Evolutionary conservation across 129 eudicot genomes (phyloP).

Genomic region (Flaveria robusta): DNA sequence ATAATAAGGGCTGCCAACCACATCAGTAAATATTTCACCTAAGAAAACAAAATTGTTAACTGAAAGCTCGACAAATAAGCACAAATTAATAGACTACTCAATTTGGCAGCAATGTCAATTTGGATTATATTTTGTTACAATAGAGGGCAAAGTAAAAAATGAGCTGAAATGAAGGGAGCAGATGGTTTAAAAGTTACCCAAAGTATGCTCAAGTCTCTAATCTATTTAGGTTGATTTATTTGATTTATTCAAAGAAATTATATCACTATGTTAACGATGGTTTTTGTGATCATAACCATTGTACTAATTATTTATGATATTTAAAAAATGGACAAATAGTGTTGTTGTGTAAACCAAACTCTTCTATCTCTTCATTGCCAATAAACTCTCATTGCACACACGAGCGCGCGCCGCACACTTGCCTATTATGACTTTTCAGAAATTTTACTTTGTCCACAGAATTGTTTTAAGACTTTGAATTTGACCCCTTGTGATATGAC

Average conservation of each 20-base stretch:
- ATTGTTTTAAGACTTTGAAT: no score
- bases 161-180: not conserved
- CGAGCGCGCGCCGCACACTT: not conserved
- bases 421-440: not conserved
- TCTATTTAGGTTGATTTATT: not conserved
- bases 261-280: not conserved
- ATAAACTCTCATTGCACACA: not conserved
- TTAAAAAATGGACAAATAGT: not conserved
- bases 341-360: not conserved
- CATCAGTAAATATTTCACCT: conserved; percentile 78
- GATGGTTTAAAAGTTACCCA: not conserved
- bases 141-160: not conserved
- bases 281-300: not conserved
- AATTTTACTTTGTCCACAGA: not conserved
- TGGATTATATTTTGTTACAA: not conserved
- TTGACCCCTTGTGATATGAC: not conserved
- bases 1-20: conserved; percentile 97
- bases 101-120: not conserved
- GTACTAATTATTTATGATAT: not conserved
- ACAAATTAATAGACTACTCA: conserved; percentile 8
- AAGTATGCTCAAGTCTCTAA: not conserved
- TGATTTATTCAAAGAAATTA: not conserved
- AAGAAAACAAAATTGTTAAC: conserved; percentile 20
- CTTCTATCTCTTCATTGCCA: not conserved
- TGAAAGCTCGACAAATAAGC: not conserved